phyloP scores from a whole-genome alignment of 768 basidiomycete species.

The Leccinum uliginosum region DNA sequence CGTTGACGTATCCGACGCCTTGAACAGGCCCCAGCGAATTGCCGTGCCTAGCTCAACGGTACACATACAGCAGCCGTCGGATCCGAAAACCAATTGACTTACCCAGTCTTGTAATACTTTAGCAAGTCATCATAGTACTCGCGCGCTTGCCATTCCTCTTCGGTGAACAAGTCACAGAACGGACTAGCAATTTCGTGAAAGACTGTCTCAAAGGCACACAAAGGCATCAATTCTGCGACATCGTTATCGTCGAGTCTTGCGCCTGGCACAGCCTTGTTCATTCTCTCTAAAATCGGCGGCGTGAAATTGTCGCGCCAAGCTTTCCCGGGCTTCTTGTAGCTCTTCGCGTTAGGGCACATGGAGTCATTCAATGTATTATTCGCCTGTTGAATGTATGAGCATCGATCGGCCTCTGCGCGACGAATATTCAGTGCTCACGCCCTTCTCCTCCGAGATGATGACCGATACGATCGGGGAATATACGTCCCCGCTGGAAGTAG shows the following conservation, averaged over 20 bases:
- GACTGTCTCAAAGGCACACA: conserved; percentile 81
- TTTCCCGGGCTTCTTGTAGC: conserved; percentile 38
- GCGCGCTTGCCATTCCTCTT: conserved; percentile 57
- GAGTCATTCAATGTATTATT: conserved; percentile 68
- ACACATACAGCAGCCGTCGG: neutral
- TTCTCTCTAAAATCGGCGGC: conserved; percentile 48
- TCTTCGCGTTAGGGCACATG: conserved; percentile 58
- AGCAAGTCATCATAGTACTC: conserved; percentile 71
- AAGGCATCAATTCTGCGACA: conserved; percentile 54
- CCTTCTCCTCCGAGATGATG: conserved; percentile 41
- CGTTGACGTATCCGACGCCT: conserved; percentile 85
- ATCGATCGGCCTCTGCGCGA: neutral
- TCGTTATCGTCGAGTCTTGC: conserved; percentile 55
- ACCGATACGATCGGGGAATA: conserved; percentile 51
- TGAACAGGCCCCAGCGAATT: conserved; percentile 67
- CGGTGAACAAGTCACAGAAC: conserved; percentile 71
- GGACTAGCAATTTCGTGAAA: conserved; percentile 48
- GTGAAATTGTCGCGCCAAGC: conserved; percentile 58
- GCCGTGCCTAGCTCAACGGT: conserved; percentile 49
- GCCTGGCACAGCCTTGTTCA: conserved; percentile 60
- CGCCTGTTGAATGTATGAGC: conserved; percentile 28
- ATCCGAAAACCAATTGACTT: conserved; percentile 14
- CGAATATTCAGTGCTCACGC: conserved; percentile 35
- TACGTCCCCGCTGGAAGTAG: conserved; percentile 42
- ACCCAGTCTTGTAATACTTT: conserved; percentile 80